phyloP scores from a whole-genome alignment of 345 rosid species.

The Ceriops decandra region DNA sequence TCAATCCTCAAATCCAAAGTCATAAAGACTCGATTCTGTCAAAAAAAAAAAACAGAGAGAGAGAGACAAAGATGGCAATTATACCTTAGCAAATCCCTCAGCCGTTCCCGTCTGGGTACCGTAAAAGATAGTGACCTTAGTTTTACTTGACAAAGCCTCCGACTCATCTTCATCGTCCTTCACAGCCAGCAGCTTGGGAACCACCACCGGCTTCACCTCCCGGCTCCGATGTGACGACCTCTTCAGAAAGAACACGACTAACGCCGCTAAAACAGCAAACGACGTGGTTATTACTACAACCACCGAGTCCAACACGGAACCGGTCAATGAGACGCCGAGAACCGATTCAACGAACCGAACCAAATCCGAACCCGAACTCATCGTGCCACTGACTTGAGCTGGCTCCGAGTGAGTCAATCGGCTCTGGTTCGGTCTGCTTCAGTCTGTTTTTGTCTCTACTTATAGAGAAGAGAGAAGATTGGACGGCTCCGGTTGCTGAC shows the following conservation, averaged over 20 bases:
- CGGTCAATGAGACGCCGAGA: conserved; percentile 40
- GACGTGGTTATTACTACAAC: conserved; percentile 53
- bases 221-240: conserved; percentile 48
- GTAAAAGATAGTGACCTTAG: conserved; percentile 74
- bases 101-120: conserved; percentile 98
- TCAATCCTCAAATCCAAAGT: not conserved
- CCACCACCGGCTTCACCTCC: conserved; percentile 46
- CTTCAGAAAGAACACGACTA: conserved; percentile 51
- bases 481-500: no score
- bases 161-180: conserved; percentile 28
- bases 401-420: not conserved
- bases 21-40: not conserved
- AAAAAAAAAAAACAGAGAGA: not conserved
- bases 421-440: no score
- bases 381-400: not conserved
- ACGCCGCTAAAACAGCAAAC: conserved; percentile 46
- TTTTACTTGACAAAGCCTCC: conserved; percentile 39
- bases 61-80: not conserved
- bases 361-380: conserved; percentile 36
- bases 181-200: conserved; percentile 39
- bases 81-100: conserved; percentile 94
- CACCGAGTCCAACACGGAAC: conserved; percentile 44
- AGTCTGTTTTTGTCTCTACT: no score
- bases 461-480: no score
- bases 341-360: conserved; percentile 43